A percentile compares a stretch with the other conserved stretches of the same genome.
phyloP scores from a whole-genome alignment of 192 early-diverging fungal species.

The Umbelopsis sp. region DNA sequence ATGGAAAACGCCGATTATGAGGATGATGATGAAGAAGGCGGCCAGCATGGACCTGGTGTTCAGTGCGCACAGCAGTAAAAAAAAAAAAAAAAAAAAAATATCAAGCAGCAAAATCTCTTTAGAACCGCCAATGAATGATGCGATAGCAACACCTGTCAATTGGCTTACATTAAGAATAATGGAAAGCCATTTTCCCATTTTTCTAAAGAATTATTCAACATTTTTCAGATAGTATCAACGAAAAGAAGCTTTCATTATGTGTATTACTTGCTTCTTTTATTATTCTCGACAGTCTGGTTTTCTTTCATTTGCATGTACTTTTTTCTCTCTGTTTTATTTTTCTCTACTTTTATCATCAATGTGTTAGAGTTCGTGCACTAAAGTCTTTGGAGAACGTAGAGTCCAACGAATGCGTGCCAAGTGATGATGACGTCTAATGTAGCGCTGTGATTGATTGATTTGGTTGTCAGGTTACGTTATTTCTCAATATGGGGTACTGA shows the following conservation, averaged over 20 bases:
- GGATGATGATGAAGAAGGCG: constrained; percentile 36
- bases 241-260: neutral
- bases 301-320: constrained; percentile 20
- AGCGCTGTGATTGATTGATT: no score
- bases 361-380: constrained; percentile 18
- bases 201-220: neutral
- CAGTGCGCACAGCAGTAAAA: constrained; percentile 41
- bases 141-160: neutral
- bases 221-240: constrained; percentile 7
- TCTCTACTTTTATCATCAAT: constrained; percentile 12
- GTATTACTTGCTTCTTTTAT: constrained; percentile 23
- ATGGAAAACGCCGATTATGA: constrained; percentile 10
- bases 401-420: neutral
- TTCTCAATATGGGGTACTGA: no score
- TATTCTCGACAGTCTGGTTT: constrained; percentile 2
- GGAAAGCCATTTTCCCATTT: neutral
- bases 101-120: neutral
- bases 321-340: neutral
- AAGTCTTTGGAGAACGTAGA: constrained; percentile 9
- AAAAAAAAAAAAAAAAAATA: neutral
- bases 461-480: no score
- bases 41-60: constrained; percentile 32
- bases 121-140: neutral
- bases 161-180: constrained; percentile 1
- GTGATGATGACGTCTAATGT: constrained; percentile 26